Percentiles rank a stretch among this genome's conserved stretches.
phyloP scores from a whole-genome alignment of 257 asterid species.

The Gentiana macrophylla region DNA sequence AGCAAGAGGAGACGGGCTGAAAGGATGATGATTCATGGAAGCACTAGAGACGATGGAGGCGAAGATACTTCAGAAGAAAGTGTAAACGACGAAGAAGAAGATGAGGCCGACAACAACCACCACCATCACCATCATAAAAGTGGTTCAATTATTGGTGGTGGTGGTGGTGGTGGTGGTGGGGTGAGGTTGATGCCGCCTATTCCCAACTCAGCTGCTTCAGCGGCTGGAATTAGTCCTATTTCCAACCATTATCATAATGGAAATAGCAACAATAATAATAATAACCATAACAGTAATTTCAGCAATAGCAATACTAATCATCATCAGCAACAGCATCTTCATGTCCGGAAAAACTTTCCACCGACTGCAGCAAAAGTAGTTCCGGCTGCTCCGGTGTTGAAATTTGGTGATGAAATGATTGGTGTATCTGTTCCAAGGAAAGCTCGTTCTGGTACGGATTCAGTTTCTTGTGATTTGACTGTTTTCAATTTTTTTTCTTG shows the following conservation, averaged over 20 bases:
- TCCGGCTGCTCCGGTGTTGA: constrained; percentile 75
- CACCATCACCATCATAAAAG: constrained; percentile 13
- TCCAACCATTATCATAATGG: constrained; percentile 32
- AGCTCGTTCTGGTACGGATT: constrained; percentile 73
- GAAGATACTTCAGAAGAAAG: constrained; percentile 89
- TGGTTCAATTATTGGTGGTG: constrained; percentile 4
- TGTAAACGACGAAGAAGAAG: constrained; percentile 68
- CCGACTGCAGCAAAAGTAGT: constrained; percentile 33
- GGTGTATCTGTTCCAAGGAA: constrained; percentile 90
- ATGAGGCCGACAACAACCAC: constrained; percentile 48
- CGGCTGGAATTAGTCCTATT: constrained; percentile 15
- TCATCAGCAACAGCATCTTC: constrained; percentile 39
- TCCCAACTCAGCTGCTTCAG: constrained; percentile 12
- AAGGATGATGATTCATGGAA: constrained; percentile 33
- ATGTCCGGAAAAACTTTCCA: constrained; percentile 61
- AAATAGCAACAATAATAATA: constrained; percentile 20
- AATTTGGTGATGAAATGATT: constrained; percentile 86
- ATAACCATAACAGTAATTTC: constrained; percentile 8
- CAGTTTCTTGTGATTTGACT: not conserved
- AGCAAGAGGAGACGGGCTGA: constrained; percentile 64
- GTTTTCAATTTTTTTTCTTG: constrained; percentile 3
- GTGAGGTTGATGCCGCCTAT: constrained; percentile 37
- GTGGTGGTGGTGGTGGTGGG: not conserved
- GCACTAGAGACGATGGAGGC: constrained; percentile 36
- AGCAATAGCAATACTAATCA: constrained; percentile 21